Percentiles rank a stretch among this genome's conserved stretches.
phyloP scores from a whole-genome alignment of 176 grass and related monocot genomes.

The Aegilops sharonensis region DNA sequence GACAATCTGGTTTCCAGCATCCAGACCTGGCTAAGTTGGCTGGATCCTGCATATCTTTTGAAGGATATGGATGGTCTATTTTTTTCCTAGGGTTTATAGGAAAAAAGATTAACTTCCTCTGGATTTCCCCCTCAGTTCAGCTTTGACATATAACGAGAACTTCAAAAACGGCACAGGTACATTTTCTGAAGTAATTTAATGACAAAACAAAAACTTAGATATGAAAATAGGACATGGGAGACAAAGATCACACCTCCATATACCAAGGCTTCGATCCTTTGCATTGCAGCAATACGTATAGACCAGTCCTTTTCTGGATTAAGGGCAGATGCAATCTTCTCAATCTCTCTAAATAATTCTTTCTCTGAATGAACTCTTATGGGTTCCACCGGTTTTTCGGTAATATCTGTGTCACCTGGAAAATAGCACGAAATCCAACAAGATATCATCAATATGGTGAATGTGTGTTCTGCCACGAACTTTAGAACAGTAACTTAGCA shows the following conservation, averaged over 20 bases:
- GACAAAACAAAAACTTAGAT: conserved; percentile 17
- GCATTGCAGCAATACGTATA: conserved; percentile 68
- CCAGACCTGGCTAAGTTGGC: neutral
- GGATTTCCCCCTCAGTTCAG: neutral
- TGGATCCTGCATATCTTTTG: neutral
- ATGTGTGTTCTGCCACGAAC: conserved; percentile 4
- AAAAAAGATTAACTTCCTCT: neutral
- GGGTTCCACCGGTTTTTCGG: conserved; percentile 65
- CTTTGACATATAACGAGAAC: conserved; percentile 1
- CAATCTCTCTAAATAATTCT: conserved; percentile 74
- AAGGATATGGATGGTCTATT: neutral
- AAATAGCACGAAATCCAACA: conserved; percentile 8
- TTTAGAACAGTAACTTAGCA: neutral
- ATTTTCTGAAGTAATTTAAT: conserved; percentile 30
- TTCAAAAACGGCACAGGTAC: neutral
- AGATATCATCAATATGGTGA: conserved; percentile 16
- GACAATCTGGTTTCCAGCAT: conserved; percentile 5
- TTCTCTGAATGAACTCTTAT: conserved; percentile 83
- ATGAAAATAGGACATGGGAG: conserved; percentile 1
- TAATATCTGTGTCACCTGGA: conserved; percentile 65
- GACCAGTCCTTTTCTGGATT: conserved; percentile 90
- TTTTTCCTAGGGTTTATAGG: neutral
- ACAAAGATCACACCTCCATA: conserved; percentile 59
- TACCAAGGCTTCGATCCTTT: conserved; percentile 77
- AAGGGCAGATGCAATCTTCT: conserved; percentile 68